Evolutionary conservation across 2,329 filamentous ascomycete species (phyloP), one percentile per base, ranked within the genome.

Genomic region (Hymenoscyphus scutula): DNA sequence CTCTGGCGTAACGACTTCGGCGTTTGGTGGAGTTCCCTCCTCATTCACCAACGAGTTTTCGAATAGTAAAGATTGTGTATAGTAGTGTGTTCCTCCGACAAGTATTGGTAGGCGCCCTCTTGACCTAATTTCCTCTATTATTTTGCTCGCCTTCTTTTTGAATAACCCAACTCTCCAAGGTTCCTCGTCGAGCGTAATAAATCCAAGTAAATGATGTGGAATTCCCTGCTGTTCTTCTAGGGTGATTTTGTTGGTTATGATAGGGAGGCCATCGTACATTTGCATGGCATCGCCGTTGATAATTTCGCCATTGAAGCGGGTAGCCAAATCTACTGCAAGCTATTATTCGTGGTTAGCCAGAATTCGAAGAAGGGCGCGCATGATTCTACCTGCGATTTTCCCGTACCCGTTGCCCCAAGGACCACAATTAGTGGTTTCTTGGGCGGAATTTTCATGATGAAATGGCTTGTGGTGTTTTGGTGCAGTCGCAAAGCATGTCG

Each of bases 261-360:
- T 89, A 5, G 95, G 92, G 53, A 99, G 80, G 2, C 95, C 95
- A 59, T 85, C 84, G 76, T 99, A 99, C 78, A 99, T 87, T 75
- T 99, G 95, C 92, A 99, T 97, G 45, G 95, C 95, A 80, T 99
- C 95, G 55, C 91, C 91, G 74, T 99, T 99, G 78, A 99, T 92
- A 59, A 99, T 85, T 76, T 99, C 95, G 73, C 96, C 95, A 75
- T 95, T 88, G 77, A 92, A 93, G 25, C 83, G 85, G 51, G 82
- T 82, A 0, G 96, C 95, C 58, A 99, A 79, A 66, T 97, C 91
- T 48, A 99, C 89, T 8, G 95, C 95, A 68, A 75, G 69, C 74
- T 75, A 57, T 30, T 37, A 56, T 13, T n/a, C 45, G n/a, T 61
- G n/a, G 45, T 70, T 55, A 66, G 64, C 53, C 25, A 45, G 30